phyloP scores from a whole-genome alignment of 768 basidiomycete species.

The Tricholoma flavovirens region DNA sequence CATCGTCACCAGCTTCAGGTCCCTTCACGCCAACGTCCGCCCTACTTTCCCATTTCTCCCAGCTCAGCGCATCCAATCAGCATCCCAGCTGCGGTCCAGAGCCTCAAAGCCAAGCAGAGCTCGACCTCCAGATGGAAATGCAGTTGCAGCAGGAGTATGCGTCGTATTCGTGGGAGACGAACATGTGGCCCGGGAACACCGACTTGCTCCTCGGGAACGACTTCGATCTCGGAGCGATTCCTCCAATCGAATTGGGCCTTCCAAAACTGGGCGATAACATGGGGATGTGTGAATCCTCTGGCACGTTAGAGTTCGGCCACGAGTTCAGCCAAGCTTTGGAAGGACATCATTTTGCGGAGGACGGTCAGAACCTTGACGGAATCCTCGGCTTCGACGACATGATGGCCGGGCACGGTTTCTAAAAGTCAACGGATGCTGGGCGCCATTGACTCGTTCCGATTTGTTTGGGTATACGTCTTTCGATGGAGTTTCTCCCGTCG shows the following conservation, averaged over 20 bases:
- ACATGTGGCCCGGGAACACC: conserved; percentile 27
- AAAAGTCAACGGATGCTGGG: conserved; percentile 28
- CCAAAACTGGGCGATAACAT: conserved; percentile 35
- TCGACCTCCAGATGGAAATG: conserved; percentile 34
- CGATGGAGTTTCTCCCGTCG: conserved; percentile 1
- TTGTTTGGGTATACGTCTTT: conserved; percentile 26
- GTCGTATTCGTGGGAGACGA: conserved; percentile 31
- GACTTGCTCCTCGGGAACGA: conserved; percentile 49
- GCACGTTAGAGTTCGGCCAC: conserved; percentile 12
- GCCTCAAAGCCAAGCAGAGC: conserved; percentile 27
- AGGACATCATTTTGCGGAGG: conserved; percentile 18
- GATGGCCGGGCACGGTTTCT: conserved; percentile 29
- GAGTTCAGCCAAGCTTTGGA: conserved; percentile 24
- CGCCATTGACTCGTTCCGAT: conserved; percentile 27
- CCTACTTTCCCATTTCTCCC: conserved; percentile 23
- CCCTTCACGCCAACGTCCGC: conserved; percentile 45
- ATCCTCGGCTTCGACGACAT: conserved; percentile 37
- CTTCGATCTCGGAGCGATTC: conserved; percentile 62
- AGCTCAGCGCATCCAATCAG: conserved; percentile 18
- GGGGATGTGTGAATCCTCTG: conserved; percentile 13
- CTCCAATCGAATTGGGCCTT: conserved; percentile 55
- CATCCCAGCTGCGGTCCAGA: conserved; percentile 17
- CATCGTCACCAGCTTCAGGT: conserved; percentile 42
- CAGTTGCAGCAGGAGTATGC: conserved; percentile 35
- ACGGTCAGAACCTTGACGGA: conserved; percentile 18